Conservation (phyloP, 257 asterid species). For the Nicotiana noctiflora region DNA sequence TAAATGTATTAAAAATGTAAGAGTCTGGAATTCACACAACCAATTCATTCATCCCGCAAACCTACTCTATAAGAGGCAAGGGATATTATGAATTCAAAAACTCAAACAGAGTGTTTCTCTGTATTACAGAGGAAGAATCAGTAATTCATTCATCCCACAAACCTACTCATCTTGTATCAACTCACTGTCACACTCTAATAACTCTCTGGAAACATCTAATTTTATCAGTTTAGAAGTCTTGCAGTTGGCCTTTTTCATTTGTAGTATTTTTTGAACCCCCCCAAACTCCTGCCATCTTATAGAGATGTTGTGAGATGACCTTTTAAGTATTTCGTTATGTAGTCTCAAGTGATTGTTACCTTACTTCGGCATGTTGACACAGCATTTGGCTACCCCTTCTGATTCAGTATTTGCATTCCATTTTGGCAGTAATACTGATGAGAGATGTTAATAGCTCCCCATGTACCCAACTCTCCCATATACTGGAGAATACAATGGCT, state of each 20-base stretch:
- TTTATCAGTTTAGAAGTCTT: neutral
- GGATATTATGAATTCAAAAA: too few relatives aligned
- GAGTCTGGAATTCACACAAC: too few relatives aligned
- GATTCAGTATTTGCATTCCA: neutral
- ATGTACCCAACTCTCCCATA: neutral
- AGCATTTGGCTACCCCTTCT: neutral
- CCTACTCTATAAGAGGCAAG: too few relatives aligned
- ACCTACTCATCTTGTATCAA: too few relatives aligned
- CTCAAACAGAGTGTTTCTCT: too few relatives aligned
- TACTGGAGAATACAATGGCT: neutral
- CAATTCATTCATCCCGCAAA: too few relatives aligned
- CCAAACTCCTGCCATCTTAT: neutral
- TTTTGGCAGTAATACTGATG: neutral
- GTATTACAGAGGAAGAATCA: too few relatives aligned
- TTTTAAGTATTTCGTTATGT: neutral
- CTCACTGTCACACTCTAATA: too few relatives aligned
- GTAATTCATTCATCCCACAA: too few relatives aligned
- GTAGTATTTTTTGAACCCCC: neutral
- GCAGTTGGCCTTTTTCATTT: neutral
- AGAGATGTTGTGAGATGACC: neutral
- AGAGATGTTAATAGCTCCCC: neutral
- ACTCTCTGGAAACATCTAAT: neutral
- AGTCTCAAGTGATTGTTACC: neutral
- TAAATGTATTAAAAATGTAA: too few relatives aligned
- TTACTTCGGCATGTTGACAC: neutral